Evolutionary conservation across 2,329 filamentous ascomycete genomes (phyloP).

Genomic region (Sordariomycetes sp.): DNA sequence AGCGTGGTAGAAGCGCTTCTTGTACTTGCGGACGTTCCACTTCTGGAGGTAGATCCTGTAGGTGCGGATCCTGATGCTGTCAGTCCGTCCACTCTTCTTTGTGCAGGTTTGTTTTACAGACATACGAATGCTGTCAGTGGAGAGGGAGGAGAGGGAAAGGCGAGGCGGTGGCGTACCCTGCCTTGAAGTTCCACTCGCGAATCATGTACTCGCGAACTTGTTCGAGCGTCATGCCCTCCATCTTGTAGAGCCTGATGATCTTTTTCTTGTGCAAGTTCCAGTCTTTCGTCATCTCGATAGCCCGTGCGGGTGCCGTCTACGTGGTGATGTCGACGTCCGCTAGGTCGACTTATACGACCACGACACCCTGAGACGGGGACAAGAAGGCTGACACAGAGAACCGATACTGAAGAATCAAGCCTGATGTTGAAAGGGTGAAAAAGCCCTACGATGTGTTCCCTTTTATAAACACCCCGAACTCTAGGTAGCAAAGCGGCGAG

Average conservation of each 20-base stretch:
- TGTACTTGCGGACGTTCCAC: slow-evolving; percentile 35
- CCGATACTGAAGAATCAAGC: too few species aligned
- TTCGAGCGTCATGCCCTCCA: slow-evolving; percentile 22
- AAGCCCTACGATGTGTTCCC: too few species aligned
- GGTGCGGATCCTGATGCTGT: slow-evolving; percentile 22
- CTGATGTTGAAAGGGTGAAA: too few species aligned
- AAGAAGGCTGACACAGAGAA: too few species aligned
- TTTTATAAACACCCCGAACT: too few species aligned
- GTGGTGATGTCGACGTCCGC: not conserved
- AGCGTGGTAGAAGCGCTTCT: slow-evolving; percentile 10
- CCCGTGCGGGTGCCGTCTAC: too few species aligned
- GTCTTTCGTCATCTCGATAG: slow-evolving; percentile 26
- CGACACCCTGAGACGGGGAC: too few species aligned
- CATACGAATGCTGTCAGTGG: not conserved
- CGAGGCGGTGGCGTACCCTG: slow-evolving; percentile 19
- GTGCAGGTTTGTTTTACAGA: not conserved
- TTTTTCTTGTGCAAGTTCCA: slow-evolving; percentile 22
- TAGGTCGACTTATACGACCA: not conserved
- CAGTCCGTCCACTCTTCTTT: not conserved
- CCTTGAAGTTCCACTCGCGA: slow-evolving; percentile 22
- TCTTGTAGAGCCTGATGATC: slow-evolving; percentile 26
- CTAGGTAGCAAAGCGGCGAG: not conserved
- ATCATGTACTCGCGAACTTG: slow-evolving; percentile 26
- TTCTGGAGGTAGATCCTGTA: slow-evolving; percentile 32
- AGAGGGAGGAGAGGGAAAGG: not conserved